These are phyloP conservation scores for Furcasterigmium sp. DNA, from an alignment of 2,329 filamentous ascomycete genomes.

Conservation along the genomic window DNA sequence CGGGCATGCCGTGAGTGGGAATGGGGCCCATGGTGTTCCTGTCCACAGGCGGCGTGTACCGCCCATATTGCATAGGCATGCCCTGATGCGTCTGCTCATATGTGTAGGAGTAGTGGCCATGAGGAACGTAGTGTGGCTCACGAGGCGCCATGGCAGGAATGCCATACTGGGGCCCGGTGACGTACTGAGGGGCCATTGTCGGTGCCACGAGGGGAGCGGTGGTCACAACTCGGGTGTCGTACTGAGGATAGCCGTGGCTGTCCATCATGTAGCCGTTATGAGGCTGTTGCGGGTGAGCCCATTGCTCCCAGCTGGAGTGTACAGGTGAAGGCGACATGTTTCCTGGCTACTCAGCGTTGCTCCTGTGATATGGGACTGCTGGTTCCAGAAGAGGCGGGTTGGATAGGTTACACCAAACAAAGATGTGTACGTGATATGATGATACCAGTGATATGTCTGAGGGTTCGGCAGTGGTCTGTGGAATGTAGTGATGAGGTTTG, in stretches of 20 bases:
- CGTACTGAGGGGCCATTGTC: conserved; percentile 40
- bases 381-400: neutral
- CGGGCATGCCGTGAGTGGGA: neutral
- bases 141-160: conserved; percentile 36
- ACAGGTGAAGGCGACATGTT: conserved; percentile 1
- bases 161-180: conserved; percentile 37
- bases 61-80: conserved; percentile 10
- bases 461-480: no score
- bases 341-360: no score
- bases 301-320: conserved; percentile 43
- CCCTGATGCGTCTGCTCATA: conserved; percentile 26
- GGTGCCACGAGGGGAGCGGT: conserved; percentile 35
- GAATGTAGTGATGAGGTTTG: neutral
- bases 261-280: conserved; percentile 44
- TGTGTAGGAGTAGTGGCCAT: conserved; percentile 36
- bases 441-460: no score
- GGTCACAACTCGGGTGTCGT: conserved; percentile 36
- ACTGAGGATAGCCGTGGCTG: conserved; percentile 38
- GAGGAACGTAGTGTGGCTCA: conserved; percentile 36
- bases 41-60: conserved; percentile 5
- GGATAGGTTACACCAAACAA: no score
- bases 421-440: no score
- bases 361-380: no score
- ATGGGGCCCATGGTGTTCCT: neutral
- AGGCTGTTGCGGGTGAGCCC: conserved; percentile 41